Percentiles rank a stretch among this genome's conserved stretches.
Conservation (phyloP, 371 early-diverging fungal genomes). For the Mortierella sp. region DNA sequence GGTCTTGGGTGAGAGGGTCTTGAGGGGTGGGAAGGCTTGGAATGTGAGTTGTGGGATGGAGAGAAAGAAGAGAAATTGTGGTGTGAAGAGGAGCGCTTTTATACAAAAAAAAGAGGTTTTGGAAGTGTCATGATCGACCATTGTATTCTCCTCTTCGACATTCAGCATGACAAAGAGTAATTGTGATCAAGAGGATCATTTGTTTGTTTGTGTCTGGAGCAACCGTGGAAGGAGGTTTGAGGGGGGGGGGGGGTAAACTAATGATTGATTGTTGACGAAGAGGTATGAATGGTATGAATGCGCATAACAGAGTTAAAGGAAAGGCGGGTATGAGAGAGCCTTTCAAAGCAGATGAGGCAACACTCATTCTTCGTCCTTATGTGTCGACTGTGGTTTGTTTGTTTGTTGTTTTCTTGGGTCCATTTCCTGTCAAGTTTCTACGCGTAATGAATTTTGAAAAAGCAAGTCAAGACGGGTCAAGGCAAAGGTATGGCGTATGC, state of each 20-base stretch:
- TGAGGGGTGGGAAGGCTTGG: not conserved
- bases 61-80: conserved; percentile 1
- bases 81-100: not conserved
- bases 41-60: conserved; percentile 7
- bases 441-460: not conserved
- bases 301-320: not conserved
- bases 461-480: not conserved
- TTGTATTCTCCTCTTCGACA: not conserved
- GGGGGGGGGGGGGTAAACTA: not conserved
- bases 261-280: not conserved
- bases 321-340: not conserved
- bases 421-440: not conserved
- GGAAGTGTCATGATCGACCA: not conserved
- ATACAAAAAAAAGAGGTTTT: not conserved
- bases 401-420: not conserved
- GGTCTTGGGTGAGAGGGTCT: not conserved
- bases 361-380: not conserved
- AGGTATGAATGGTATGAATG: not conserved
- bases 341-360: not conserved
- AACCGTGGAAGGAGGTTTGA: not conserved
- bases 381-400: not conserved
- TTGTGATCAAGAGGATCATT: not conserved
- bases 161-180: conserved; percentile 16
- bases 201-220: not conserved
- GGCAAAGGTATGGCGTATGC: no score